These are phyloP conservation scores for Mucor ambiguus DNA, from an alignment of 371 early-diverging fungal species.

Conservation along the genomic window DNA sequence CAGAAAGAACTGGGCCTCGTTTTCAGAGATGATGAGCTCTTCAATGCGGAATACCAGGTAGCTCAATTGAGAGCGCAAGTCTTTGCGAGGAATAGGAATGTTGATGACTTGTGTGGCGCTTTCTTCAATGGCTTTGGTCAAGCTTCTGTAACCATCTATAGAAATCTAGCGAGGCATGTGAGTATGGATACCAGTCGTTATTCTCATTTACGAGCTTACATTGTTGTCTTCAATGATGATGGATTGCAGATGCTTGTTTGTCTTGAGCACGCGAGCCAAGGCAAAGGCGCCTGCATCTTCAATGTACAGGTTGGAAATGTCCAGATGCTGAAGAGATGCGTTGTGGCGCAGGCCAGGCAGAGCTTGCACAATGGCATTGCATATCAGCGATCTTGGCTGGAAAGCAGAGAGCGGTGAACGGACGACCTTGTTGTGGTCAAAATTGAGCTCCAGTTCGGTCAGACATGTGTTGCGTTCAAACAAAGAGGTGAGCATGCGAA, in stretches of 20 bases:
- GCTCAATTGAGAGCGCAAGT: constrained; percentile 34
- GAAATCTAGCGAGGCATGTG: constrained; percentile 26
- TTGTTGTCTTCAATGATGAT: constrained; percentile 40
- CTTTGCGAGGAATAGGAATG: constrained; percentile 33
- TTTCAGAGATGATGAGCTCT: constrained; percentile 33
- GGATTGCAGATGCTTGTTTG: constrained; percentile 28
- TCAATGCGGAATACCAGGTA: constrained; percentile 28
- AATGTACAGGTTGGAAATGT: constrained; percentile 32
- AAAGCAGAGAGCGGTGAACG: background rate
- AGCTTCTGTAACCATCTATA: constrained; percentile 39
- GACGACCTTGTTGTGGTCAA: background rate
- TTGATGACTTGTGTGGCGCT: constrained; percentile 26
- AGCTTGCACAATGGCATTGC: constrained; percentile 25
- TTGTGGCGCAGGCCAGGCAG: constrained; percentile 35
- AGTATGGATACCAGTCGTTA: too few species aligned
- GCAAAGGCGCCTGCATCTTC: constrained; percentile 40
- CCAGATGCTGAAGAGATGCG: constrained; percentile 25
- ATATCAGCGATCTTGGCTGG: constrained; percentile 12
- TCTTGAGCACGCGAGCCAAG: constrained; percentile 28
- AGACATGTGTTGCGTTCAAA: constrained; percentile 42
- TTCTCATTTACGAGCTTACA: constrained; percentile 30
- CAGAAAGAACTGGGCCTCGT: constrained; percentile 42
- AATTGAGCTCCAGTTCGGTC: constrained; percentile 24
- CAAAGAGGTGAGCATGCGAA: constrained; percentile 32
- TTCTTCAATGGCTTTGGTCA: constrained; percentile 27